Evolutionary conservation across 2,329 filamentous ascomycete genomes (phyloP).

Genomic region (Aspergillus pseudotamarii): DNA sequence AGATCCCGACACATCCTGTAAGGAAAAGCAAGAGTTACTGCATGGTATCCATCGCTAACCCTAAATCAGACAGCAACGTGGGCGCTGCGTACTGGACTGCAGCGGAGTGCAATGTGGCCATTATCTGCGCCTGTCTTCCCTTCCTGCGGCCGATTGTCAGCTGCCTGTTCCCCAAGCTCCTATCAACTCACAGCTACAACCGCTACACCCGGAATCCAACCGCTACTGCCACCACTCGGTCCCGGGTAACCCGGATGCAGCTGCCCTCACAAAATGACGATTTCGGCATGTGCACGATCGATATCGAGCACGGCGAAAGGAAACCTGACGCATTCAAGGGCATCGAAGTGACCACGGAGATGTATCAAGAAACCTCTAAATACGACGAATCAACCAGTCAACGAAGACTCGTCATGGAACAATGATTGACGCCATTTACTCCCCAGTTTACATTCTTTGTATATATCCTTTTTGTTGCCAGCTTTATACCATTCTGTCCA

Average conservation of each 20-base stretch:
- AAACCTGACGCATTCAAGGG: constrained; percentile 18
- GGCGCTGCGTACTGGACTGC: constrained; percentile 49
- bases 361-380: constrained; percentile 29
- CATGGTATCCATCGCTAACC: not conserved
- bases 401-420: constrained; percentile 26
- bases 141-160: constrained; percentile 43
- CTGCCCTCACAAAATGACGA: constrained; percentile 29
- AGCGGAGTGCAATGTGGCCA: constrained; percentile 46
- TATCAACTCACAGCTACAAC: constrained; percentile 33
- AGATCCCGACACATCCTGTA: constrained; percentile 33
- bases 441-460: not conserved
- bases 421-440: not conserved
- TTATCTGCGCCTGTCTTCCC: constrained; percentile 46
- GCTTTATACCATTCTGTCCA: not conserved
- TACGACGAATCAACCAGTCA: constrained; percentile 26
- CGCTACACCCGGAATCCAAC: constrained; percentile 24
- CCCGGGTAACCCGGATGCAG: constrained; percentile 14
- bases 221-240: constrained; percentile 16
- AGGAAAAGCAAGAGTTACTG: not conserved
- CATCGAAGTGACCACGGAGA: constrained; percentile 37
- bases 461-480: not conserved
- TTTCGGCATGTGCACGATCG: constrained; percentile 32
- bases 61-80: constrained; percentile 28
- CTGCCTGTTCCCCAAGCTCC: constrained; percentile 41
- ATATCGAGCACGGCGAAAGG: constrained; percentile 25